phyloP scores from a whole-genome alignment of 1,284 basidiomycete species.

The Neonothopanus nambi region DNA sequence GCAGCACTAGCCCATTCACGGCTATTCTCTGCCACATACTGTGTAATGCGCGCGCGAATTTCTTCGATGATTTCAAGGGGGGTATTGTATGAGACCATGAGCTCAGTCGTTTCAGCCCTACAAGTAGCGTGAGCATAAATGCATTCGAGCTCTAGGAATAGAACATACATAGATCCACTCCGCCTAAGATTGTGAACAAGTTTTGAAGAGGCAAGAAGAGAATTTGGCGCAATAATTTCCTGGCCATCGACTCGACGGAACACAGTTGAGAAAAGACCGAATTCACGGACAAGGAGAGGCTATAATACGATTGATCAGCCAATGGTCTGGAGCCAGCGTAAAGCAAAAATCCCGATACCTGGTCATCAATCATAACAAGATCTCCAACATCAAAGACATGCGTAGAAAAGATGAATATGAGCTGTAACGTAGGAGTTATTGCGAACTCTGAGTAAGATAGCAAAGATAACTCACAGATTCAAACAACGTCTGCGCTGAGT shows the following conservation, averaged over 20 bases:
- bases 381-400: slow-evolving; percentile 81
- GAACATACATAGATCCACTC: slow-evolving; percentile 66
- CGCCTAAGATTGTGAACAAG: slow-evolving; percentile 79
- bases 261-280: slow-evolving; percentile 80
- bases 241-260: slow-evolving; percentile 81
- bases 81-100: slow-evolving; percentile 66
- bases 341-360: slow-evolving; percentile 36
- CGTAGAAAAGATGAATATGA: slow-evolving; percentile 84
- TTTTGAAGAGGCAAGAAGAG: slow-evolving; percentile 72
- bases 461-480: slow-evolving; percentile 75
- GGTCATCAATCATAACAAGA: slow-evolving; percentile 76
- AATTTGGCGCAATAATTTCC: slow-evolving; percentile 80
- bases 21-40: slow-evolving; percentile 65
- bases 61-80: slow-evolving; percentile 70
- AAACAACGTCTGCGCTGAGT: slow-evolving; percentile 81
- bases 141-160: slow-evolving; percentile 1
- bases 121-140: slow-evolving; percentile 20
- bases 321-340: background rate
- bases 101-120: slow-evolving; percentile 77
- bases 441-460: background rate
- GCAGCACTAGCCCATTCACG: slow-evolving; percentile 70
- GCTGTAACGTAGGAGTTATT: slow-evolving; percentile 32
- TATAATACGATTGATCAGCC: slow-evolving; percentile 24
- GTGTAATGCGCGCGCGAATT: slow-evolving; percentile 56
- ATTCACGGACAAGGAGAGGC: slow-evolving; percentile 69